These are phyloP conservation scores for Tylopilus rubrobrunneus DNA, from an alignment of 768 basidiomycete species.

Conservation along the genomic window DNA sequence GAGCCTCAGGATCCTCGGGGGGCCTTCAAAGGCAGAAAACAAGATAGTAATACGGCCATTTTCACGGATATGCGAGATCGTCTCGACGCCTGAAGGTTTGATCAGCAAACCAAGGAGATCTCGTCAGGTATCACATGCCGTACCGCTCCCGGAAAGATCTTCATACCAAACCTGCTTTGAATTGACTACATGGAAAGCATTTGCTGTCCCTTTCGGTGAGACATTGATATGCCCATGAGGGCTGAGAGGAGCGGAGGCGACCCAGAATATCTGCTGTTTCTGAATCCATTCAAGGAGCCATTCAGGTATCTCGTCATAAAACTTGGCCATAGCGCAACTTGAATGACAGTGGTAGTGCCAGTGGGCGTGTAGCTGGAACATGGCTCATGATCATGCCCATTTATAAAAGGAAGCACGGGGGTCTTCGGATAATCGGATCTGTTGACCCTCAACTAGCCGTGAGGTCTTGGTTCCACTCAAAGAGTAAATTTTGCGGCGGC, in stretches of 20 bases:
- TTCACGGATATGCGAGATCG: slow-evolving; percentile 58
- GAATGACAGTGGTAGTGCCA: too few species aligned
- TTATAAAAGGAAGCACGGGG: too few species aligned
- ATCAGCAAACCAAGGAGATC: background rate
- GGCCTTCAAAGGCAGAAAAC: slow-evolving; percentile 58
- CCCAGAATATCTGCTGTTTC: slow-evolving; percentile 69
- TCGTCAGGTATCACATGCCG: too few species aligned
- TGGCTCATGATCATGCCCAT: too few species aligned
- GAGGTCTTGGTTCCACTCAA: too few species aligned
- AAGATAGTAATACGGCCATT: slow-evolving; percentile 60
- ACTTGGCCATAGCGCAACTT: slow-evolving; percentile 46
- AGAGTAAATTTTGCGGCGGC: too few species aligned
- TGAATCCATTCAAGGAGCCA: slow-evolving; percentile 54
- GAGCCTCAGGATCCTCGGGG: slow-evolving; percentile 52
- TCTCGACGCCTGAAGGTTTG: slow-evolving; percentile 43
- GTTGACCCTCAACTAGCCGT: too few species aligned
- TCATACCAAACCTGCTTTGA: slow-evolving; percentile 64
- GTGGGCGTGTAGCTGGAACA: too few species aligned
- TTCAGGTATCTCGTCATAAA: slow-evolving; percentile 54
- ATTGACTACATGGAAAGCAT: slow-evolving; percentile 58
- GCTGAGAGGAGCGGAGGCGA: slow-evolving; percentile 62
- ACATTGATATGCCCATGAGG: slow-evolving; percentile 58
- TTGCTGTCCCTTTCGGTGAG: slow-evolving; percentile 62
- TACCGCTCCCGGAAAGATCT: slow-evolving; percentile 49
- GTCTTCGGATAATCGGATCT: too few species aligned